phyloP scores from a whole-genome alignment of 148 eudicot species.

The Pouteria glomerata region DNA sequence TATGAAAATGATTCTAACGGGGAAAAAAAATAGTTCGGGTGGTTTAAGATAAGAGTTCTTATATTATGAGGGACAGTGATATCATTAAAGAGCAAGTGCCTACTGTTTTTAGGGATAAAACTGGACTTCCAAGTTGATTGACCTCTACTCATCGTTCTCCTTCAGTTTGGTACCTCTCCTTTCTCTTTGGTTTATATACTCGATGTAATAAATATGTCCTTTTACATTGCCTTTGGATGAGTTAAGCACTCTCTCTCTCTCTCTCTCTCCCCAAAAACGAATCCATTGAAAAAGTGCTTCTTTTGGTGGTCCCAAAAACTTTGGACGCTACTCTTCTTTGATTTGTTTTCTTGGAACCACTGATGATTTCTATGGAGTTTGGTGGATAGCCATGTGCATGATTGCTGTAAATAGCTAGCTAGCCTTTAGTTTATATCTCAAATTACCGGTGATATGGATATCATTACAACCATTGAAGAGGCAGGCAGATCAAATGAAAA shows the following conservation, averaged over 20 bases:
- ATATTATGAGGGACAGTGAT: background rate
- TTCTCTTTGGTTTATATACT: background rate
- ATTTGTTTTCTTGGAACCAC: background rate
- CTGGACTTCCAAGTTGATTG: background rate
- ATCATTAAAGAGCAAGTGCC: background rate
- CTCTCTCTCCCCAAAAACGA: background rate
- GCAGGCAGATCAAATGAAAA: background rate
- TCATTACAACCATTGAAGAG: background rate
- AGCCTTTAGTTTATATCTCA: background rate
- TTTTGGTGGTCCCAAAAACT: background rate
- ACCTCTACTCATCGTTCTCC: background rate
- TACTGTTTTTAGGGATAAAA: background rate
- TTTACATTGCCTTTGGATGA: background rate
- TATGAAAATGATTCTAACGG: background rate
- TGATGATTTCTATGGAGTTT: slow-evolving; percentile 2
- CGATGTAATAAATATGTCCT: background rate
- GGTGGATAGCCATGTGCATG: background rate
- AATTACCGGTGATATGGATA: background rate
- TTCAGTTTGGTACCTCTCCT: background rate
- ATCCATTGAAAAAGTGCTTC: background rate
- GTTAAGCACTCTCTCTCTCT: slow-evolving; percentile 3
- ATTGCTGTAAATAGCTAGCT: slow-evolving; percentile 2
- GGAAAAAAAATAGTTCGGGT: background rate
- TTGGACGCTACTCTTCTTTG: background rate
- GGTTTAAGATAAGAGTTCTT: background rate